Base-by-base conservation (phyloP, 2,329 filamentous ascomycete species). In the Exophiala viscosa region DNA sequence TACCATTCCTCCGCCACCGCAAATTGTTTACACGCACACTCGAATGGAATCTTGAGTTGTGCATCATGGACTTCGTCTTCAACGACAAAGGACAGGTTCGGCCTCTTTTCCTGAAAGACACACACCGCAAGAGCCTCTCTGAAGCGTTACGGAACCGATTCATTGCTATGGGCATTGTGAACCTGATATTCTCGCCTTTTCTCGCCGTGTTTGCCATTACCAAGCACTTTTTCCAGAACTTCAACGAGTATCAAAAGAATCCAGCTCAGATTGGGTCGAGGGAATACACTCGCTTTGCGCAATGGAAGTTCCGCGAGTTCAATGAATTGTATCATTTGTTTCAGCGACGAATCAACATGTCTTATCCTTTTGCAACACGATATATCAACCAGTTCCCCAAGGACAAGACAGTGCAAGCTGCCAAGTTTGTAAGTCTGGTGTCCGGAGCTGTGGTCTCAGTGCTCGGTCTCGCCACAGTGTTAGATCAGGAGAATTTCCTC, bases 281-380 rank as follows among this genome's bases (percentile, higher is more conserved):
- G 36, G 86, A 90, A 60, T 99, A 96, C 67, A 97, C 92, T 0
- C 88, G 90, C 1, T 81, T 96, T 45, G 93, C 93, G 0, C 88
- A 96, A 67, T 99, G 93, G 93, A 97, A 96, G 65, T 96, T 99
- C 59, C 86, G 93, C 43, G 92, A 97, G 68, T 99, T 97, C 78
- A 99, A 99, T 65, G 93, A 99, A 69, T 78, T 99, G 1, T 86
- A 87, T 51, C 93, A 99, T 69, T 78, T 97, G 2, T 99, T 97
- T 64, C 82, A 90, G 55, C 88, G 92, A 59, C 84, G 93, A 15
- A 77, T 92, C 38, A 91, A 95, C 60, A 95, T 97, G 87, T 96
- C 93, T 0, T 90, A 93, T 65, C 91, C 92, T 0, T 96, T 90
- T 67, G 92, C 93, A 2, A 90, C 87, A 32, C 83, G 90, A 43